Percentiles rank a stretch among this genome's conserved stretches.
phyloP scores from a whole-genome alignment of 306 rosid genomes.

The Dalbergia cochinchinensis region DNA sequence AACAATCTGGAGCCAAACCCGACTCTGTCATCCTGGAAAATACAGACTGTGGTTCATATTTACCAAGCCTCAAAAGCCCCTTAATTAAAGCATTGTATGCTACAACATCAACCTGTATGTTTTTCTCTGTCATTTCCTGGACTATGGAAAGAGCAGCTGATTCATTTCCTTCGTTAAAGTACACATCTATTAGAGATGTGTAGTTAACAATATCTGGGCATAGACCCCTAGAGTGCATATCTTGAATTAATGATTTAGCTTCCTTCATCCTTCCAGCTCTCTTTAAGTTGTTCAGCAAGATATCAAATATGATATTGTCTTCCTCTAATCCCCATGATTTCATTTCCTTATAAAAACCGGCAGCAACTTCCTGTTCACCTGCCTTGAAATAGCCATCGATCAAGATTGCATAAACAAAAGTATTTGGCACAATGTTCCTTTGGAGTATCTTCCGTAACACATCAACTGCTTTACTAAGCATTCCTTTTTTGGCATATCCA shows the following conservation, averaged over 20 bases:
- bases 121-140: constrained; percentile 80
- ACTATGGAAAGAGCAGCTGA: constrained; percentile 68
- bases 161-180: constrained; percentile 73
- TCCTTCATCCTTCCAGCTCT: constrained; percentile 71
- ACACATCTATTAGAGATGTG: constrained; percentile 83
- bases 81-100: constrained; percentile 86
- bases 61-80: constrained; percentile 79
- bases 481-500: constrained; percentile 82
- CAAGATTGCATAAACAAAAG: constrained; percentile 69
- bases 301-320: constrained; percentile 68
- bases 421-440: constrained; percentile 69
- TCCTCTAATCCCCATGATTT: constrained; percentile 68
- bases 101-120: constrained; percentile 69
- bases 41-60: constrained; percentile 69
- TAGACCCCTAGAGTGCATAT: constrained; percentile 70
- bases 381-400: constrained; percentile 72
- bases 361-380: constrained; percentile 70
- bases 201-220: constrained; percentile 77
- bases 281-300: constrained; percentile 81
- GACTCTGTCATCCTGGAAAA: constrained; percentile 69
- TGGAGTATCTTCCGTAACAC: constrained; percentile 67
- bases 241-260: constrained; percentile 65
- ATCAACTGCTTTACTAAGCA: constrained; percentile 71
- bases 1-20: constrained; percentile 81
- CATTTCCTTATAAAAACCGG: constrained; percentile 77